phyloP scores from a whole-genome alignment of 2,329 filamentous ascomycete genomes.

The Ilyonectria mors-panacis region DNA sequence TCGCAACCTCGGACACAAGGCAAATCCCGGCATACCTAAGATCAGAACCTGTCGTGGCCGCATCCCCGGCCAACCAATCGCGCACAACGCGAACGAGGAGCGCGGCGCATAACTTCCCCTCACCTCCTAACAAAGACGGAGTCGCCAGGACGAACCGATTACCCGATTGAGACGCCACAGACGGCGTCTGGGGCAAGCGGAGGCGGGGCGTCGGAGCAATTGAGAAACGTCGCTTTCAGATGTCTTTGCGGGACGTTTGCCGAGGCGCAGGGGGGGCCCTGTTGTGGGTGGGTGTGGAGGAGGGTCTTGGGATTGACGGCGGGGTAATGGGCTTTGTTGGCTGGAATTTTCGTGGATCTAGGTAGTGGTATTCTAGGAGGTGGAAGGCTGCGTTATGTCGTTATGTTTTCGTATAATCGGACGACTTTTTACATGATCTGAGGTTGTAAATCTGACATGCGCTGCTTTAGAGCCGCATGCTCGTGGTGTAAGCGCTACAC shows the following conservation, averaged over 20 bases:
- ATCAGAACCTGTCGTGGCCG: not conserved
- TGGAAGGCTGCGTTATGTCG: not conserved
- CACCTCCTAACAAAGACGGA: slow-evolving; percentile 21
- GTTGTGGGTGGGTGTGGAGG: slow-evolving; percentile 32
- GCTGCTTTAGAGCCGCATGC: not conserved
- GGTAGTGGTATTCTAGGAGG: not conserved
- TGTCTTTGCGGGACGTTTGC: slow-evolving; percentile 24
- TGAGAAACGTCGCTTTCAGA: slow-evolving; percentile 33
- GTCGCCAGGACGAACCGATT: slow-evolving; percentile 28
- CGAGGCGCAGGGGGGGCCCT: slow-evolving; percentile 31
- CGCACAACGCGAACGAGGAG: not conserved
- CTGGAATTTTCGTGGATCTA: not conserved
- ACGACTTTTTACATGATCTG: not conserved
- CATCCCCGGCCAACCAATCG: not conserved
- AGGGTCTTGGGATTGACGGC: slow-evolving; percentile 22
- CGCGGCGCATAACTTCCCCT: not conserved
- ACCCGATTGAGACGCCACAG: slow-evolving; percentile 27
- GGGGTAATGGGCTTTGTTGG: slow-evolving; percentile 25
- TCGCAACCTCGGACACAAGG: not conserved
- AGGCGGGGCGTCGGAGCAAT: not conserved
- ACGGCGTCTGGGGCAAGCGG: no score
- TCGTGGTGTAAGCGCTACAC: not conserved
- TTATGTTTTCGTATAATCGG: not conserved
- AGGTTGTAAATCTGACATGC: not conserved
- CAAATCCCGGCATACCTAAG: not conserved